Percentiles rank a stretch among this genome's conserved stretches.
Evolutionary conservation across 306 rosid genomes (phyloP).

Genomic region (Cicer pinnatifidum): DNA sequence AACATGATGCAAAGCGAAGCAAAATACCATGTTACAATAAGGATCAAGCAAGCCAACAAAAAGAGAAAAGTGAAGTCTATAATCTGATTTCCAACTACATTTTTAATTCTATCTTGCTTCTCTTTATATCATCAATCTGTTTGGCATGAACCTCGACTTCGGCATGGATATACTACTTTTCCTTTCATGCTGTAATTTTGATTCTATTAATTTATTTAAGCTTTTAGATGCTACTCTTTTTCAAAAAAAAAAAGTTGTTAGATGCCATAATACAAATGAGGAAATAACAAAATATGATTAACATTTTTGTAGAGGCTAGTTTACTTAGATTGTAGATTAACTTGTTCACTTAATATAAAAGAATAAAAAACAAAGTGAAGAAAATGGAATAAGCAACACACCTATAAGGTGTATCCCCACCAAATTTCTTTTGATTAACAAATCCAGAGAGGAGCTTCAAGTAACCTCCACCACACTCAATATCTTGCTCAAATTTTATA

Average conservation of each 20-base stretch:
- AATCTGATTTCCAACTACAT: too few relatives aligned
- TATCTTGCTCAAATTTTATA: constrained; percentile 86
- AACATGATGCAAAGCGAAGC: not conserved
- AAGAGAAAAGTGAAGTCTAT: not conserved
- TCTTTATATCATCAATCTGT: too few relatives aligned
- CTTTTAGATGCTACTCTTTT: too few relatives aligned
- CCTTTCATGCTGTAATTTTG: too few relatives aligned
- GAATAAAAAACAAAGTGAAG: constrained; percentile 19
- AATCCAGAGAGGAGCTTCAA: constrained; percentile 90
- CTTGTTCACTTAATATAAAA: constrained; percentile 12
- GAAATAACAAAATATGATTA: not conserved
- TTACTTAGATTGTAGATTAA: constrained; percentile 22
- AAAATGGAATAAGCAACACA: constrained; percentile 47
- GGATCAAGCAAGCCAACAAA: not conserved
- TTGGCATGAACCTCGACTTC: too few relatives aligned
- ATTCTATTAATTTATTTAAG: too few relatives aligned
- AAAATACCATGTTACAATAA: constrained; percentile 21
- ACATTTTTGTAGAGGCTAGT: not conserved
- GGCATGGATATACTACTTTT: too few relatives aligned
- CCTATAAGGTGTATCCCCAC: constrained; percentile 99
- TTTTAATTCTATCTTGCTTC: too few relatives aligned
- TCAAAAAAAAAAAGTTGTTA: too few relatives aligned
- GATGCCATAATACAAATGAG: not conserved
- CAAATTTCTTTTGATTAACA: constrained; percentile 95
- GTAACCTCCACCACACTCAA: constrained; percentile 98